Conservation (phyloP, 2,329 filamentous ascomycete species). For the Aspergillus pseudotamarii region DNA sequence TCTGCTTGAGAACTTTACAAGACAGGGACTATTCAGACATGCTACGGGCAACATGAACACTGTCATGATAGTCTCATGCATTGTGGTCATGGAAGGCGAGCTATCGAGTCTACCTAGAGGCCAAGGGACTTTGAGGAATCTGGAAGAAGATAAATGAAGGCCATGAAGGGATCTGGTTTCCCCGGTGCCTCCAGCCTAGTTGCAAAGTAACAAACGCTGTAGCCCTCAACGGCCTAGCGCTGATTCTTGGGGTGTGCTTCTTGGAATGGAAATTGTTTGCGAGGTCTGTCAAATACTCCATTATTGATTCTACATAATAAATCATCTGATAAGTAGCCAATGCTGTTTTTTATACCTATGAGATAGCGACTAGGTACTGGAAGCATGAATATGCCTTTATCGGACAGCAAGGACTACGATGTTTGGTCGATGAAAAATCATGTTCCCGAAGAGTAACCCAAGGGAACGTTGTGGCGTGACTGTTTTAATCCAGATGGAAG, state of each 20-base stretch:
- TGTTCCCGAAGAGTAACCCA: not conserved
- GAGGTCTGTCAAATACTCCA: not conserved
- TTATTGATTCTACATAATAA: not conserved
- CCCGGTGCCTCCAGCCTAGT: too few relatives aligned
- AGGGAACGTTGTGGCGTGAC: not conserved
- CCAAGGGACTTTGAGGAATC: too few relatives aligned
- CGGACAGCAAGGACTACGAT: not conserved
- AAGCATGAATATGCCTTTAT: not conserved
- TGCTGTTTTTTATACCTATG: not conserved
- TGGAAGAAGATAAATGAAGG: too few relatives aligned
- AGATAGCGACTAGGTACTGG: not conserved
- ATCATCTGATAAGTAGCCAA: not conserved
- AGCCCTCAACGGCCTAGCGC: too few relatives aligned
- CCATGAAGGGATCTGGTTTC: too few relatives aligned
- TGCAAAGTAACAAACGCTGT: too few relatives aligned
- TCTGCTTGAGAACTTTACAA: too few relatives aligned
- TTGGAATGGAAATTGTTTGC: not conserved
- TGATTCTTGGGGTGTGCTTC: not conserved
- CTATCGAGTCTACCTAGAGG: too few relatives aligned
- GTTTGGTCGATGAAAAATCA: not conserved
- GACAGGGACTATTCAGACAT: too few relatives aligned
- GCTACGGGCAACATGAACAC: too few relatives aligned
- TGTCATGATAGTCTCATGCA: too few relatives aligned
- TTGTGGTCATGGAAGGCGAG: too few relatives aligned
- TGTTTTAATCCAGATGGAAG: not conserved